Percentiles rank a stretch among this genome's conserved stretches.
Conservation (phyloP, 2,329 filamentous ascomycete species). For the Ascochyta fabae region DNA sequence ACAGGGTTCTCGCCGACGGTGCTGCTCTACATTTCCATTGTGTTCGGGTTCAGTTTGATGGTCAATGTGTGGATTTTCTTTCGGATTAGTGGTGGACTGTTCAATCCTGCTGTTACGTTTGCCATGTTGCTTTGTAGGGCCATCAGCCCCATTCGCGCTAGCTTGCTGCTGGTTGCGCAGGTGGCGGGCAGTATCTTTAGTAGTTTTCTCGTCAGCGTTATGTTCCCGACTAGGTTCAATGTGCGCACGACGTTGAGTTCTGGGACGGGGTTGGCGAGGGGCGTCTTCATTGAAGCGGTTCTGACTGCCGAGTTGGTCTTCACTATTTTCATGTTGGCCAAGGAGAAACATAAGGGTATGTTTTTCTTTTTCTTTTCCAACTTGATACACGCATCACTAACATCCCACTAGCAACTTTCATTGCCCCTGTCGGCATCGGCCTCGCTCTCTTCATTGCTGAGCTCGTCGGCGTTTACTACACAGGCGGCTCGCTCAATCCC, state of each 20-base stretch:
- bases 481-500: constrained; percentile 55
- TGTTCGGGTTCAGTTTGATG: constrained; percentile 48
- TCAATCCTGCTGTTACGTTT: constrained; percentile 44
- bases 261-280: constrained; percentile 52
- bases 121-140: constrained; percentile 49
- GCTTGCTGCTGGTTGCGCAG: constrained; percentile 54
- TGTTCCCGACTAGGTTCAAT: constrained; percentile 56
- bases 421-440: constrained; percentile 76
- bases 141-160: constrained; percentile 52
- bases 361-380: neutral
- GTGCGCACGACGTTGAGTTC: constrained; percentile 54
- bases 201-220: constrained; percentile 52
- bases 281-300: constrained; percentile 53
- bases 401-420: constrained; percentile 60
- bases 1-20: constrained; percentile 20
- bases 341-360: constrained; percentile 68
- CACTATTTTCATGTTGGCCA: constrained; percentile 65
- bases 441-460: constrained; percentile 70
- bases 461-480: constrained; percentile 58
- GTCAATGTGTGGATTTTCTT: constrained; percentile 52
- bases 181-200: constrained; percentile 54
- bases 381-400: neutral
- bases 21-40: constrained; percentile 47
- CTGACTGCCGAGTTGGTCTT: constrained; percentile 48
- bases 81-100: constrained; percentile 43